Percentiles rank a stretch among this genome's conserved stretches.
Evolutionary conservation across 768 basidiomycete genomes (phyloP).

Genomic region (Candolleomyces aberdarensis): DNA sequence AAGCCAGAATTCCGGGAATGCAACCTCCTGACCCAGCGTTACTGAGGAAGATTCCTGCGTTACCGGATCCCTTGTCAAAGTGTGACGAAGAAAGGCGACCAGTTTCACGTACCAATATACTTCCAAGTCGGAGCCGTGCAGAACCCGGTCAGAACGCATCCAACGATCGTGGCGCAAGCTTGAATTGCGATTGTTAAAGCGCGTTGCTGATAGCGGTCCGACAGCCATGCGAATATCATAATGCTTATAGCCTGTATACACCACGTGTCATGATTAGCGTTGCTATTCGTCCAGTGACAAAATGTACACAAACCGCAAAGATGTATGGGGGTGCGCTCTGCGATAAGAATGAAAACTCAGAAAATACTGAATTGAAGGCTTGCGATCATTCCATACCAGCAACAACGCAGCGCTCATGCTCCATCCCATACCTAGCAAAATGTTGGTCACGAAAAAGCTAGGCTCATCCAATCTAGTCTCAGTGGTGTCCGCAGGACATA

Average conservation of each 20-base stretch:
- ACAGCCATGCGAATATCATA: constrained; percentile 43
- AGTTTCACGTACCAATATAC: constrained; percentile 35
- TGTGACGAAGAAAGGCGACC: neutral
- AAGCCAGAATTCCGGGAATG: constrained; percentile 47
- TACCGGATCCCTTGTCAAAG: constrained; percentile 5
- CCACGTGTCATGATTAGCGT: constrained; percentile 5
- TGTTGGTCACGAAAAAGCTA: constrained; percentile 46
- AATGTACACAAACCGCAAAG: constrained; percentile 36
- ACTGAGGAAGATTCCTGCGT: constrained; percentile 41
- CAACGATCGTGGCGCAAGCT: constrained; percentile 37
- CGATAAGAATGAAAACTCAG: neutral
- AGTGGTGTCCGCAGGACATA: constrained; percentile 1
- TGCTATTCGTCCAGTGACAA: constrained; percentile 3
- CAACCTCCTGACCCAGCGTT: constrained; percentile 44
- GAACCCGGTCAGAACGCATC: constrained; percentile 40
- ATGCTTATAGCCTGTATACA: constrained; percentile 32
- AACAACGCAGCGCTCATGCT: constrained; percentile 37
- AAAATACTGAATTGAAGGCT: no score
- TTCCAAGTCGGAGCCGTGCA: constrained; percentile 31
- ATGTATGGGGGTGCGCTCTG: constrained; percentile 50
- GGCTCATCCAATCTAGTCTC: constrained; percentile 3
- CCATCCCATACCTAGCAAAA: constrained; percentile 50
- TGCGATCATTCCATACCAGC: constrained; percentile 25
- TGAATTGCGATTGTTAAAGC: constrained; percentile 42
- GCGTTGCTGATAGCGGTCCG: constrained; percentile 42